A percentile compares a stretch with the other conserved stretches of the same genome.
Conservation (phyloP, 1,284 basidiomycete species). For the Tylopilus orsonianus region DNA sequence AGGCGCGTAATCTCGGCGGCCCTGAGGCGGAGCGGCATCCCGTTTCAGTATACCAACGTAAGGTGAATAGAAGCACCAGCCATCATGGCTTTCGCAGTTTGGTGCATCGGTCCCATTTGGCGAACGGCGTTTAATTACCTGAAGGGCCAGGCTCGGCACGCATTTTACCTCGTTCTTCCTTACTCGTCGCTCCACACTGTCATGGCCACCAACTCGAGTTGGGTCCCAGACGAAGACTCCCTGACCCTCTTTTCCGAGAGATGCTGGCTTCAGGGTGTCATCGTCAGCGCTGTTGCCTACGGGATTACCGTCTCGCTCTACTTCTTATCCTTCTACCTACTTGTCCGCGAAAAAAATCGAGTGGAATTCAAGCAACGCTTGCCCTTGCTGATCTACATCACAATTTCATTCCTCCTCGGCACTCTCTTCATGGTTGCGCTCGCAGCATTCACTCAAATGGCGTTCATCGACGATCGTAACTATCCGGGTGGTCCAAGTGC, state of each 20-base stretch:
- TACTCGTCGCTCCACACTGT: too few relatives aligned
- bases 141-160: neutral
- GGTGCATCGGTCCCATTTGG: neutral
- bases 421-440: constrained; percentile 23
- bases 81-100: neutral
- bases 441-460: constrained; percentile 26
- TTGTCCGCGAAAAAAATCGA: constrained; percentile 7
- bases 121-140: constrained; percentile 1
- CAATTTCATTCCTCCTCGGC: constrained; percentile 22
- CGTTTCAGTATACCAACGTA: neutral
- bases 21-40: too few relatives aligned
- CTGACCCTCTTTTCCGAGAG: constrained; percentile 14
- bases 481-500: constrained; percentile 29
- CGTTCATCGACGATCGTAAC: constrained; percentile 33
- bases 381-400: constrained; percentile 22
- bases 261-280: constrained; percentile 17
- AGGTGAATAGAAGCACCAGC: neutral
- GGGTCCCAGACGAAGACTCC: constrained; percentile 13
- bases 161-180: too few relatives aligned
- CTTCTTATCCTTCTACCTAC: constrained; percentile 13
- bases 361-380: neutral
- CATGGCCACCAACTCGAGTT: constrained; percentile 17
- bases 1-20: too few relatives aligned
- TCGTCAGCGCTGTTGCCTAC: constrained; percentile 14
- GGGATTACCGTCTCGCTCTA: constrained; percentile 10